phyloP scores from a whole-genome alignment of 805 yeast species.

The Monosporozyma servazzii region DNA sequence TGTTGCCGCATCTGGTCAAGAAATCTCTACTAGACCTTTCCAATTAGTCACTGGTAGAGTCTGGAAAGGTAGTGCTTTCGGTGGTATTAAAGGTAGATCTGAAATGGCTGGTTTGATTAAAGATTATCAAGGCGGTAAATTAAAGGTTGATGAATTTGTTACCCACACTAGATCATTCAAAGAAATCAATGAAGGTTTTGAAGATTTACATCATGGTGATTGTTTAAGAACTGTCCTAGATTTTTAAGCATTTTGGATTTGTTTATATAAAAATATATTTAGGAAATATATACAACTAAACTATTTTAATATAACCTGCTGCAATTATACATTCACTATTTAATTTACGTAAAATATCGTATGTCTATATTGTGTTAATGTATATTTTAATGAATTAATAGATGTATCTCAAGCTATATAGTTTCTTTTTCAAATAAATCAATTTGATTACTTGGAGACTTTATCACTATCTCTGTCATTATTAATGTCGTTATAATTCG shows the following conservation, averaged over 20 bases:
- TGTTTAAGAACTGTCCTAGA: constrained; percentile 87
- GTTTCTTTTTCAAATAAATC: not conserved
- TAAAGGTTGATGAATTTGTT: constrained; percentile 90
- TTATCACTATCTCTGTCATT: constrained; percentile 7
- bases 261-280: not conserved
- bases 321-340: no score
- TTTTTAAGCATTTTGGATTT: constrained; percentile 7
- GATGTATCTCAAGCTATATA: not conserved
- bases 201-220: constrained; percentile 88
- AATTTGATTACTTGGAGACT: not conserved
- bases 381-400: not conserved
- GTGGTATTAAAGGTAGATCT: constrained; percentile 96
- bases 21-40: constrained; percentile 95
- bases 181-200: constrained; percentile 81
- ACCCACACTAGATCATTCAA: constrained; percentile 78
- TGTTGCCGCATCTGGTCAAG: constrained; percentile 98
- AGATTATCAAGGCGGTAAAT: constrained; percentile 68
- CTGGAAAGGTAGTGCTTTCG: constrained; percentile 99
- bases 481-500: constrained; percentile 1
- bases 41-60: constrained; percentile 98
- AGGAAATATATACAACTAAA: not conserved
- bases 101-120: constrained; percentile 88
- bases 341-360: not conserved
- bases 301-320: not conserved
- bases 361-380: not conserved